A percentile compares a stretch with the other conserved stretches of the same genome.
These are phyloP conservation scores for Setomelanomma holmii DNA, from an alignment of 2,329 filamentous ascomycete species.

Conservation along the genomic window DNA sequence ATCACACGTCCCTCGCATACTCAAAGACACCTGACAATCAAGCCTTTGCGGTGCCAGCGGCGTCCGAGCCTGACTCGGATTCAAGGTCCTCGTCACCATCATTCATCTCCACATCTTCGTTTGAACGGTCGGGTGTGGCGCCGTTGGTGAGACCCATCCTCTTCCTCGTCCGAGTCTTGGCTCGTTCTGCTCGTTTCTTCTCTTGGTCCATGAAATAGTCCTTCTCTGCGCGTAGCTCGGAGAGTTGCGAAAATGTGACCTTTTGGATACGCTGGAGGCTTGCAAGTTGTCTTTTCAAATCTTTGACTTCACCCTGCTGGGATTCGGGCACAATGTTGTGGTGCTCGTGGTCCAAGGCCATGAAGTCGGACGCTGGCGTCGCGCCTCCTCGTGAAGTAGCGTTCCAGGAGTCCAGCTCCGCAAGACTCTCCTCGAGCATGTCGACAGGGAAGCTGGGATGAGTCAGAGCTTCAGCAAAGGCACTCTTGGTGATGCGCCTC, in stretches of 20 bases:
- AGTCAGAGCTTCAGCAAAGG: slow-evolving; percentile 52
- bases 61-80: slow-evolving; percentile 28
- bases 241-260: slow-evolving; percentile 54
- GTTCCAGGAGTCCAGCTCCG: slow-evolving; percentile 42
- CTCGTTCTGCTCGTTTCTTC: slow-evolving; percentile 33
- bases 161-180: slow-evolving; percentile 28
- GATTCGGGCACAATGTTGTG: slow-evolving; percentile 7
- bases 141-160: slow-evolving; percentile 29
- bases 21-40: no score
- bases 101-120: slow-evolving; percentile 42
- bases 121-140: slow-evolving; percentile 6
- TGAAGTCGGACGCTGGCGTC: slow-evolving; percentile 42
- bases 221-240: slow-evolving; percentile 52
- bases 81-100: slow-evolving; percentile 17
- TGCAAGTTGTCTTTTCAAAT: slow-evolving; percentile 50
- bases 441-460: slow-evolving; percentile 52
- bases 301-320: slow-evolving; percentile 40
- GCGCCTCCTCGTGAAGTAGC: slow-evolving; percentile 22
- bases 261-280: slow-evolving; percentile 55
- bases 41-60: slow-evolving; percentile 13
- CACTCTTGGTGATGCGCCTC: slow-evolving; percentile 20
- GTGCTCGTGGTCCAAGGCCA: slow-evolving; percentile 25
- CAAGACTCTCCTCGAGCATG: slow-evolving; percentile 49
- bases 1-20: no score
- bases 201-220: slow-evolving; percentile 44